Base-by-base conservation (phyloP, 2,329 filamentous ascomycete genomes). In the Sporothrix phasma region DNA sequence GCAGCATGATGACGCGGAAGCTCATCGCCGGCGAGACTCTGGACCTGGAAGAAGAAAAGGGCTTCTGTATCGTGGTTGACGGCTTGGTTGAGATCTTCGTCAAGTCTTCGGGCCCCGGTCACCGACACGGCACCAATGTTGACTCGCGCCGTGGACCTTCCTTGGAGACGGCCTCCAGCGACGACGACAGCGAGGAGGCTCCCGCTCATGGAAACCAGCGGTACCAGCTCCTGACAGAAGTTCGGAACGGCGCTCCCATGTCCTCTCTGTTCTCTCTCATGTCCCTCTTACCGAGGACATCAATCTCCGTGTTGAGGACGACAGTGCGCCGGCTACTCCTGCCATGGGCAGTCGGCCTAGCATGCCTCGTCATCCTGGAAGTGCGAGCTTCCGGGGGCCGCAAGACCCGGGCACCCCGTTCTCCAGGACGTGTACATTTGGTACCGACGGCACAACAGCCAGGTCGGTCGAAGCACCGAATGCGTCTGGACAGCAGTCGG, bases 161-260 rank as follows among this genome's bases (percentile, higher is more conserved):
- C 69, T 64, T 78, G 24, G 77, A 80, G 66, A 61, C 67, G 2
- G 68, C 81, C 10, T 84, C 84, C 3, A 82, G 83, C 66, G 64
- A 68, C n/a, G 87, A 88, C 31, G 78, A 81, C 47, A n/a, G n/a
- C n/a, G 76, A 79, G 46, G 64, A 54, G 11, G 39, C 47, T 1
- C 46, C 80, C 37, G 76, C 82, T 5, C 84, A 84, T 41, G 83
- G 82, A 7, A 86, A 90, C 64, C 92, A 96, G 73, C 90, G 88
- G 37, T 99, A 99, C 71, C 94, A 97, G 73, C 82, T 99, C 45
- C 80, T 99, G 62, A 99, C 94, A 0, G 95, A 99, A 75, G 93
- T 99, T 62, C 95, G 94, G 71, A 99, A 99, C 71, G 94, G 94
- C 15, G 92, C 94, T 1, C 93, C 95, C 1, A 97, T 99, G 93